Conservation (phyloP, 495 filamentous ascomycete genomes). For the Talaromyces adpressus region DNA sequence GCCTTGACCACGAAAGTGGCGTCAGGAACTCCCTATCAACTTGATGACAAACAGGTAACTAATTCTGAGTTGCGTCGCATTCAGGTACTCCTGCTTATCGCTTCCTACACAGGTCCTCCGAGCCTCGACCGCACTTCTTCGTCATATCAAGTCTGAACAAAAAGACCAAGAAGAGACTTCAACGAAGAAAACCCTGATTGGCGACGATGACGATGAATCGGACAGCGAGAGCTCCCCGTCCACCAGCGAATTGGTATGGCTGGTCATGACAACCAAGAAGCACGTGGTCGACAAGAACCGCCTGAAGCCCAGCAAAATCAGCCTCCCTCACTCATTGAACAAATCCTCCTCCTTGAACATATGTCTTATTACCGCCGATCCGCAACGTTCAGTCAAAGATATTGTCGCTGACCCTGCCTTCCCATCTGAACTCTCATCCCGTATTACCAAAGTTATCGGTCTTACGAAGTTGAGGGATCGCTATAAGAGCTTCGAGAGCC, state of each 20-base stretch:
- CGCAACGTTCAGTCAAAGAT: slow-evolving; percentile 87
- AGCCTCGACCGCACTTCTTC: slow-evolving; percentile 74
- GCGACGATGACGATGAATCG: slow-evolving; percentile 45
- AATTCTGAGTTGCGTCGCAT: background rate
- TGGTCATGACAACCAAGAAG: slow-evolving; percentile 84
- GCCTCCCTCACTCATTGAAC: slow-evolving; percentile 63
- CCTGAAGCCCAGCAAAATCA: slow-evolving; percentile 70
- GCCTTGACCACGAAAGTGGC: slow-evolving; percentile 44
- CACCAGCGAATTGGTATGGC: slow-evolving; percentile 67
- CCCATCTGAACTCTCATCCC: slow-evolving; percentile 60
- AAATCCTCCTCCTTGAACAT: slow-evolving; percentile 54
- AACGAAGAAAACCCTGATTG: slow-evolving; percentile 69
- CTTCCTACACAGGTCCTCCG: slow-evolving; percentile 51
- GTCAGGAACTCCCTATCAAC: slow-evolving; percentile 53
- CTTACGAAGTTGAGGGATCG: slow-evolving; percentile 75
- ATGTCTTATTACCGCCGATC: slow-evolving; percentile 79
- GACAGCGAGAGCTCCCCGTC: slow-evolving; percentile 30
- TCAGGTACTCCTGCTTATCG: background rate
- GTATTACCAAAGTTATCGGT: slow-evolving; percentile 76
- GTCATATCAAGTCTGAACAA: slow-evolving; percentile 66
- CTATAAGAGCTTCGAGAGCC: slow-evolving; percentile 79
- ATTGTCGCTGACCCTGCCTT: slow-evolving; percentile 67
- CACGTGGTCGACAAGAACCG: slow-evolving; percentile 68
- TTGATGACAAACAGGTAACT: slow-evolving; percentile 57
- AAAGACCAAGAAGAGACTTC: slow-evolving; percentile 47